Base-by-base conservation (phyloP, 495 filamentous ascomycete species). In the Daldinia loculata region DNA sequence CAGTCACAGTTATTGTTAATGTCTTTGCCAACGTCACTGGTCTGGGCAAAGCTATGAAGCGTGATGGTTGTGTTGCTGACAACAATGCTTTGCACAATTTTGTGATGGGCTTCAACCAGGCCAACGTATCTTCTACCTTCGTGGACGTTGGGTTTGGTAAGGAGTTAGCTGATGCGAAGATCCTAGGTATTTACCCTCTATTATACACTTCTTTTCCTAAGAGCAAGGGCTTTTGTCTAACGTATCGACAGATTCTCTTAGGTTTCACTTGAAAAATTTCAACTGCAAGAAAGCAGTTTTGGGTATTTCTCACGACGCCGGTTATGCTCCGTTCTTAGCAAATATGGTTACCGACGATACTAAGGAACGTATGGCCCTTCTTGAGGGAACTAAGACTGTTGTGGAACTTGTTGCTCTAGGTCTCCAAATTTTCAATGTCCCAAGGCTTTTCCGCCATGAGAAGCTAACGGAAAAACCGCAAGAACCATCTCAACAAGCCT, bases 271-370 rank as follows among this genome's bases (percentile, higher is more conserved):
- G 86, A 82, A 89, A 87, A 86, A 94, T 72, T 86, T 84, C 74
- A 91, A 93, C 77, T 96, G 93, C 79, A 91, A 90, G 71, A 92
- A 94, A 66, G 89, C 96, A 45, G 80, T 94, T 53, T 82, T 97
- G 50, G 93, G 93, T 12, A 90, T 93, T 67, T 91, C 90, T 22
- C 90, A 92, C 66, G 91, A 94, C 77, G 86, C 87, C 62, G 87
- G 88, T 36, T 96, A 93, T 77, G 88, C 86, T 26, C 84, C 88
- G 1, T 85, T 91, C 62, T 79, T 97, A n/a, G 88, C 89, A 71
- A 83, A 92, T 67, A 82, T 89, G 17, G 2, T 48, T 43, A 78
- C 89, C 56, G 79, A 80, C 4, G 77, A 84, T 39, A 83, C 85
- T 34, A 80, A 83, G 14, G 80, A 84, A n/a, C 84, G 87, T 5